Evolutionary conservation across 1,139 yeast species (phyloP), one percentile per base, ranked within the genome.

Genomic region (Saccharomyces pastorianus): DNA sequence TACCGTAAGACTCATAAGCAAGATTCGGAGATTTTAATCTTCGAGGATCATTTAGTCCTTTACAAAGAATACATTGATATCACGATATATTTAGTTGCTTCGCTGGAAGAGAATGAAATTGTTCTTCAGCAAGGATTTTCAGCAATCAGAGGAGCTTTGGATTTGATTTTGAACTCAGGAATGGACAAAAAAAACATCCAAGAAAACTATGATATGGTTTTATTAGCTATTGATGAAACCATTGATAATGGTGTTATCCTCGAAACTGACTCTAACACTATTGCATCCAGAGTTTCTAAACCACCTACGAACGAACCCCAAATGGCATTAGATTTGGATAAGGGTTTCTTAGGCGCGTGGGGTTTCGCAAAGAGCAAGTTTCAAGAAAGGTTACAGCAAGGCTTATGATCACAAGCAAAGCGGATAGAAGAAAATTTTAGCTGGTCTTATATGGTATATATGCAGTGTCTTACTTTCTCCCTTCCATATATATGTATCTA

Each of bases 211-310:
- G 99, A 93, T 71, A 76, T 88, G 76, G 85, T 90, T 51, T 78
- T 88, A 51, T 79, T 93, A 69, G 89, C 95, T 8, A 80, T 91
- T 50, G 99, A 93, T 70, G 99, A 93, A 73, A 81, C 95, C 26
- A 77, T 93, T 55, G 99, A 93, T 69, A 95, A 88, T 58, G 96
- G 98, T 28, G 83, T 93, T 60, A 84, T 95, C 58, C 78, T 95
- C 62, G 98, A 93, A 71, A 85, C 90, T 46, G 98, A 93, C 66
- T 84, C 96, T 3, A 82, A 85, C 48, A 83, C 89, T 51, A 88
- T 93, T 64, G 93, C 91, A 5, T 82, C 95, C 20, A 80, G 99
- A 71, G 96, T 91, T 17, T 87, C 97, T 34, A 82, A 83, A 62
- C 84, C 95, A 31, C 96, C 97, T 38, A 71, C 80, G 28, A 79